These are phyloP conservation scores for Rehmannia glutinosa DNA, from an alignment of 257 asterid species.

Conservation along the genomic window DNA sequence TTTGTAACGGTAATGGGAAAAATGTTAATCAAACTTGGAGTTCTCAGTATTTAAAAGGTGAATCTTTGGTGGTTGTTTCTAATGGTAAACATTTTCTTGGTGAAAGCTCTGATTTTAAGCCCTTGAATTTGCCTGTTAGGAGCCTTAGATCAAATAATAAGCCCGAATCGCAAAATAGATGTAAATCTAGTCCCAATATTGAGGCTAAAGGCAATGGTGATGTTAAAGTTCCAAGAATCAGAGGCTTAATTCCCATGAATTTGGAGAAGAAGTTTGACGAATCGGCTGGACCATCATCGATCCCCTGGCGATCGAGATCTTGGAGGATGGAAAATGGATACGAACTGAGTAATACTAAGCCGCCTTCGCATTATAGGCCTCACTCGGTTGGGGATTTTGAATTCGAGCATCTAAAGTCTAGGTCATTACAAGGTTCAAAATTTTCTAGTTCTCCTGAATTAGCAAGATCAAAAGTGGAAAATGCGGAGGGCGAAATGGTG, in stretches of 20 bases:
- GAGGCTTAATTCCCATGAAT: slow-evolving; percentile 53
- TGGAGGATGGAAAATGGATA: slow-evolving; percentile 36
- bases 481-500: slow-evolving; percentile 21
- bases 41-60: slow-evolving; percentile 39
- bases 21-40: slow-evolving; percentile 33
- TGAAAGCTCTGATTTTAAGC: slow-evolving; percentile 46
- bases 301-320: slow-evolving; percentile 53
- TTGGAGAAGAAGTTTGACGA: slow-evolving; percentile 62
- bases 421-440: slow-evolving; percentile 21
- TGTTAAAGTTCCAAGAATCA: slow-evolving; percentile 28
- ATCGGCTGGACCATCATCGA: slow-evolving; percentile 30
- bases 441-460: slow-evolving; percentile 35
- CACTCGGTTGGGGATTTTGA: slow-evolving; percentile 59
- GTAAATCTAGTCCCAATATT: slow-evolving; percentile 7
- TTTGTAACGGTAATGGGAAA: slow-evolving; percentile 18
- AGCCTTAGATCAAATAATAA: slow-evolving; percentile 51
- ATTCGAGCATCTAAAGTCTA: slow-evolving; percentile 37
- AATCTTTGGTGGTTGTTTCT: slow-evolving; percentile 55
- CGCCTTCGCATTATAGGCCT: slow-evolving; percentile 38
- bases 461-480: slow-evolving; percentile 19
- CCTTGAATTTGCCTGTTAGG: slow-evolving; percentile 78
- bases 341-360: slow-evolving; percentile 18
- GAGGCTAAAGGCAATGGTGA: slow-evolving; percentile 25
- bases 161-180: slow-evolving; percentile 17
- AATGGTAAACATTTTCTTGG: slow-evolving; percentile 32